Evolutionary conservation across 2,329 filamentous ascomycete species (phyloP).

Genomic region (Amylocarpus encephaloides): DNA sequence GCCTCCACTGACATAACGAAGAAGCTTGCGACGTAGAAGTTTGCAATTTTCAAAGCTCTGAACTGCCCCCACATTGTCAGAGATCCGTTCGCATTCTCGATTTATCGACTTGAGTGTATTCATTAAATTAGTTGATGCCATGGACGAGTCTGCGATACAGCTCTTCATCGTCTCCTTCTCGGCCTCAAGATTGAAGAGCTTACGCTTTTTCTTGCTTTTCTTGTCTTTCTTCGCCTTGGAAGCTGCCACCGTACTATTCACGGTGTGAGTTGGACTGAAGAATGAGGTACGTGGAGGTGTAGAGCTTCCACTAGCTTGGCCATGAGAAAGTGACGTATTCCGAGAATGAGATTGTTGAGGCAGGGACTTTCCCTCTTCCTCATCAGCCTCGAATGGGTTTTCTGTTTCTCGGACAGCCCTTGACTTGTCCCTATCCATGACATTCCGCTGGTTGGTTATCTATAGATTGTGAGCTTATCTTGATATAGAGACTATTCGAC

Average conservation of each 20-base stretch:
- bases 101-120: conserved; percentile 89
- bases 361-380: conserved; percentile 42
- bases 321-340: conserved; percentile 13
- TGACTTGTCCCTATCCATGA: conserved; percentile 69
- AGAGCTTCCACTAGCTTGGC: conserved; percentile 16
- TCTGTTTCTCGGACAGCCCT: conserved; percentile 79
- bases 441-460: too few species aligned
- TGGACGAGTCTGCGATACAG: conserved; percentile 81
- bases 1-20: conserved; percentile 75
- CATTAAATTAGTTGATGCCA: conserved; percentile 83
- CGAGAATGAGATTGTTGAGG: conserved; percentile 18
- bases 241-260: conserved; percentile 1
- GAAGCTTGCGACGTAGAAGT: conserved; percentile 70
- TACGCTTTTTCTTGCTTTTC: conserved; percentile 49
- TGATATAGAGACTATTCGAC: too few species aligned
- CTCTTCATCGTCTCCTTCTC: conserved; percentile 84
- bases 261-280: conserved; percentile 7
- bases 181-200: conserved; percentile 74
- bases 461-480: too few species aligned
- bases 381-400: conserved; percentile 63
- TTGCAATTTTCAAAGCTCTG: conserved; percentile 83
- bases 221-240: conserved; percentile 36
- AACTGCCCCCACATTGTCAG: conserved; percentile 70
- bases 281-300: conserved; percentile 14
- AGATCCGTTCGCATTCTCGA: conserved; percentile 79